Evolutionary conservation across 2,329 filamentous ascomycete species (phyloP), one percentile per base, ranked within the genome.

Genomic region (Colletotrichum tofieldiae): DNA sequence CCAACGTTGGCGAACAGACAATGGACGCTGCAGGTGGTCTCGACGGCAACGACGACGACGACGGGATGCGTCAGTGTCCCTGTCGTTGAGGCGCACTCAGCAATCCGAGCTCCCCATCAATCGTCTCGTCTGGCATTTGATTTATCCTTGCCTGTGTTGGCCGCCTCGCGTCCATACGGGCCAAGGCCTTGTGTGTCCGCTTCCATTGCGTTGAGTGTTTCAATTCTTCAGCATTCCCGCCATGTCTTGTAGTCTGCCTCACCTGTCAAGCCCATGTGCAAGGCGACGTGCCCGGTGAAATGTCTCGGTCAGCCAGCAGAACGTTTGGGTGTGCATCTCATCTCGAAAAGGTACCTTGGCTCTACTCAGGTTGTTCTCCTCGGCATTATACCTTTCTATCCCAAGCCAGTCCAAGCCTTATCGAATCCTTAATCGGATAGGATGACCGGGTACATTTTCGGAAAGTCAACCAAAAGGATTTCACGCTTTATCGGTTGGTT

Each of bases 151-250:
- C 35, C 35, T 35, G 5, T 6, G 35, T 35, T 5, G 35, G 35
- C 35, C 54, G 2, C 35, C 54, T 58, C 12, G 35, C 12, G 16
- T 20, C 32, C 5, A 26, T 14, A 18, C 9, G 1, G 41, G 26
- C 26, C 39, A 45, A 6, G 43, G 35, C 16, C 45, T 51, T 20
- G 23, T 29, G 23, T 29, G 23, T 52, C 32, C 11, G 45, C 43
- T 16, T 41, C 45, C 26, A 35, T 49, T 47, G 29, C n/a, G 41
- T 23, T 61, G 20, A n/a, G 20, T 23, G 59, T n/a, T 52, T 52
- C 35, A 62, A 51, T 62, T 32, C 45, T 51, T 62, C 32, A 51
- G 23, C 60, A 62, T 51, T 62, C 60, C 45, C n/a, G 16, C 20
- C 23, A 23, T 26, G n/a, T 56, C n/a, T 56, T 26, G 20, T 56